These are phyloP conservation scores for Endoconidiophora laricicola DNA, from an alignment of 2,329 filamentous ascomycete genomes.

Conservation along the genomic window DNA sequence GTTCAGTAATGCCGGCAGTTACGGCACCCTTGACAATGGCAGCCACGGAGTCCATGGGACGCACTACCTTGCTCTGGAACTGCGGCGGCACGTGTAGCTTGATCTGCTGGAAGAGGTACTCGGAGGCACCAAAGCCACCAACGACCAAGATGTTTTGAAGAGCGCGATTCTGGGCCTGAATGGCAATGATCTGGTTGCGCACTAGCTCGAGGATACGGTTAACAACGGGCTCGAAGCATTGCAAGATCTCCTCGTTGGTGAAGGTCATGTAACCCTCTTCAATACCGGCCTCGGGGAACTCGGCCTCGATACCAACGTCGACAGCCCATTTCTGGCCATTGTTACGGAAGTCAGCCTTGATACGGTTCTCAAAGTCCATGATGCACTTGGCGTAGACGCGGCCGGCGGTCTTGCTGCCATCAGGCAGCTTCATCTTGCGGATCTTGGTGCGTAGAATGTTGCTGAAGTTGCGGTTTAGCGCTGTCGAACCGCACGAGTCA, in stretches of 20 bases:
- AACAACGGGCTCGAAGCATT: conserved; percentile 97
- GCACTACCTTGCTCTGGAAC: conserved; percentile 95
- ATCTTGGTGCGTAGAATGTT: conserved; percentile 97
- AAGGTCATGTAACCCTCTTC: conserved; percentile 99
- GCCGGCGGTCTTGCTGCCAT: conserved; percentile 92
- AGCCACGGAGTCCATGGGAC: conserved; percentile 96
- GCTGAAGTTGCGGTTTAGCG: conserved; percentile 93
- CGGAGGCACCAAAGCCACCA: conserved; percentile 92
- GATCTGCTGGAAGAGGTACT: conserved; percentile 99
- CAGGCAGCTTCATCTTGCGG: conserved; percentile 95
- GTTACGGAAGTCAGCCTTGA: conserved; percentile 98
- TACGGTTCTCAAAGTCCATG: conserved; percentile 99
- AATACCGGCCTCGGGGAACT: conserved; percentile 93
- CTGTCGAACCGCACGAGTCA: conserved; percentile 96
- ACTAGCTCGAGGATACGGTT: conserved; percentile 94
- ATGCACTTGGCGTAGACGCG: conserved; percentile 98
- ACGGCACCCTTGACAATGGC: conserved; percentile 98
- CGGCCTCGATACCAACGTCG: conserved; percentile 94
- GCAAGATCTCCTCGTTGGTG: conserved; percentile 95
- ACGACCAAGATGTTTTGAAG: conserved; percentile 95
- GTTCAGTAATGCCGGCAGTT: conserved; percentile 92
- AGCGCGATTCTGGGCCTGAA: conserved; percentile 87
- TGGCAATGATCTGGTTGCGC: conserved; percentile 95
- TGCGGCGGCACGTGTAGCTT: conserved; percentile 95
- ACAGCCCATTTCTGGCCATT: conserved; percentile 99